Evolutionary conservation across 495 filamentous ascomycete genomes (phyloP).

Genomic region (Trichocladium antarcticum): DNA sequence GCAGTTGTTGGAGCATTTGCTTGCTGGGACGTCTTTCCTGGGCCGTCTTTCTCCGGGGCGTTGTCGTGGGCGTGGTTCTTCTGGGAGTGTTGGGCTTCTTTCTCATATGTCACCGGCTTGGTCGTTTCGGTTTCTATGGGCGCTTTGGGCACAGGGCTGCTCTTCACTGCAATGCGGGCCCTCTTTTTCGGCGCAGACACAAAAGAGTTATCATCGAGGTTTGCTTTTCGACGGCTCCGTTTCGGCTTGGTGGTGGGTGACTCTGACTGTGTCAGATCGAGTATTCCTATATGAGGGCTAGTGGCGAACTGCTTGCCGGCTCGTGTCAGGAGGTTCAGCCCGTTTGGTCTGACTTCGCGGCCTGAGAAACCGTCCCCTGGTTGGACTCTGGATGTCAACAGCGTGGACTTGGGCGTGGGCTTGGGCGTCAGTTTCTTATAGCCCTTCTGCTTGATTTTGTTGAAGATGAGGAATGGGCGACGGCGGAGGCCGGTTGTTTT

Average conservation of each 20-base stretch:
- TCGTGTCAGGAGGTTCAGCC: slow-evolving; percentile 4
- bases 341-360: slow-evolving; percentile 16
- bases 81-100: background rate
- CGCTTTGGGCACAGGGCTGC: background rate
- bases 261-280: slow-evolving; percentile 16
- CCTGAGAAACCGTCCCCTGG: slow-evolving; percentile 21
- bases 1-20: background rate
- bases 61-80: background rate
- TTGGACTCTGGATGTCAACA: background rate
- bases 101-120: background rate
- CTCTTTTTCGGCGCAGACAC: background rate
- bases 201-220: slow-evolving; percentile 12
- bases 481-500: slow-evolving; percentile 6
- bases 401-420: background rate
- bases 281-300: slow-evolving; percentile 1
- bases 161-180: background rate
- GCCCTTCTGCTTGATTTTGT: slow-evolving; percentile 8
- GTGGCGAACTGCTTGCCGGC: slow-evolving; percentile 3
- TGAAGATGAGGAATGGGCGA: slow-evolving; percentile 17
- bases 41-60: background rate
- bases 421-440: slow-evolving; percentile 13
- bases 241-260: background rate
- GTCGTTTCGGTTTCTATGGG: too few relatives aligned
- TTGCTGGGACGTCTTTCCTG: background rate
- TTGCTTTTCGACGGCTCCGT: background rate